Percentiles rank a stretch among this genome's conserved stretches.
phyloP scores from a whole-genome alignment of 2,329 filamentous ascomycete genomes.

The Cadophora sp. region DNA sequence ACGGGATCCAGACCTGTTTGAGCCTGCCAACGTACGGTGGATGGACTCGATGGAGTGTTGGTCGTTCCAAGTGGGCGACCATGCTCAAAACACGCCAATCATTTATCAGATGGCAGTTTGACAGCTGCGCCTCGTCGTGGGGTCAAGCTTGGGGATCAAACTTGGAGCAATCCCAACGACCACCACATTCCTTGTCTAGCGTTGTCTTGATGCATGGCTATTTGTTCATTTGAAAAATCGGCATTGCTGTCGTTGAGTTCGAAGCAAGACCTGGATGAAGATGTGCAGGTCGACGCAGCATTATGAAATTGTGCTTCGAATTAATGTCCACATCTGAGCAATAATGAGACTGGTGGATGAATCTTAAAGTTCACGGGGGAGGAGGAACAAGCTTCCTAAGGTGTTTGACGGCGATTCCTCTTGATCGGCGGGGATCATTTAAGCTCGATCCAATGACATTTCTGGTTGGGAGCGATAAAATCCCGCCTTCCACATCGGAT shows the following conservation, averaged over 20 bases:
- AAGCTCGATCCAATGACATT: slow-evolving; percentile 10
- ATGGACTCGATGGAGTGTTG: neutral
- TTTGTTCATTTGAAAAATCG: neutral
- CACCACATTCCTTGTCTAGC: neutral
- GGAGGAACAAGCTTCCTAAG: slow-evolving; percentile 5
- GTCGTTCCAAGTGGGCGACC: slow-evolving; percentile 16
- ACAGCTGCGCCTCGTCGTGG: slow-evolving; percentile 16
- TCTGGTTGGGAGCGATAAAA: neutral
- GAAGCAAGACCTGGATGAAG: neutral
- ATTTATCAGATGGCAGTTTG: slow-evolving; percentile 23
- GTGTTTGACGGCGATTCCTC: neutral
- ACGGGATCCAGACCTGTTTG: neutral
- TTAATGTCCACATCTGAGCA: neutral
- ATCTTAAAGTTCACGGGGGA: neutral
- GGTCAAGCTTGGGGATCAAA: slow-evolving; percentile 5
- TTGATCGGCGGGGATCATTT: neutral
- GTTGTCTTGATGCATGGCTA: neutral
- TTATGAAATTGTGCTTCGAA: neutral
- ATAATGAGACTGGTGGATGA: neutral
- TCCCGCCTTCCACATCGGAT: slow-evolving; percentile 19
- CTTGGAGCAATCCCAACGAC: slow-evolving; percentile 13
- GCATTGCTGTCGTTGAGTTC: neutral
- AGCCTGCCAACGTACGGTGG: neutral
- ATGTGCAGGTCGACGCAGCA: neutral
- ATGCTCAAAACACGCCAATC: slow-evolving; percentile 16